phyloP scores from a whole-genome alignment of 306 rosid species.

The Glycyrrhiza uralensis region DNA sequence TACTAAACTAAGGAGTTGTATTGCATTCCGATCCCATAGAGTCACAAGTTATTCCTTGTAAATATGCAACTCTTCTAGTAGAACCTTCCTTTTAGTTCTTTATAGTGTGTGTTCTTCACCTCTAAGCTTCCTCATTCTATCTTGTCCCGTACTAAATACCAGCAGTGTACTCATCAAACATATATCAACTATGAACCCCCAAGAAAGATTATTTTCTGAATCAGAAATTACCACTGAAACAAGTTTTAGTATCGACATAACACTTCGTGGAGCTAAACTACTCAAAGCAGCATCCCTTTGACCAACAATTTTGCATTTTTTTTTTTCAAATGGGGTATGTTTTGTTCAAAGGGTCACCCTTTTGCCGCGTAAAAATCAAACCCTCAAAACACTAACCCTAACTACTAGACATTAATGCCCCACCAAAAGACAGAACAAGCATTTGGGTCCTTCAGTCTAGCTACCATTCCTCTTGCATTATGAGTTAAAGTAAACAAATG shows the following conservation, averaged over 20 bases:
- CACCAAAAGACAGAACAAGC: conserved; percentile 19
- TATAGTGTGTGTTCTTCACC: too few relatives aligned
- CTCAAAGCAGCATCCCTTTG: conserved; percentile 24
- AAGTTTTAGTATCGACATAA: too few relatives aligned
- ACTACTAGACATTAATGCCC: conserved; percentile 32
- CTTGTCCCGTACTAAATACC: background rate
- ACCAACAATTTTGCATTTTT: too few relatives aligned
- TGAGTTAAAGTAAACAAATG: background rate
- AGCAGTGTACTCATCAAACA: background rate
- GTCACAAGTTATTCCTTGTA: background rate
- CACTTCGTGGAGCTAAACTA: too few relatives aligned
- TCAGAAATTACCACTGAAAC: background rate
- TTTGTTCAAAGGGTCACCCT: conserved; percentile 19
- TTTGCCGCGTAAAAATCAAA: conserved; percentile 26
- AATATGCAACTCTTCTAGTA: too few relatives aligned
- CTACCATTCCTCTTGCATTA: conserved; percentile 24
- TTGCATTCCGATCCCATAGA: background rate
- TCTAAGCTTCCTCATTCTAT: too few relatives aligned
- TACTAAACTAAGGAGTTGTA: background rate
- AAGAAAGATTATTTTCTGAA: background rate
- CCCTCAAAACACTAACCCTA: conserved; percentile 16
- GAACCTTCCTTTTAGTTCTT: background rate
- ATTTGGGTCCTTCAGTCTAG: conserved; percentile 25
- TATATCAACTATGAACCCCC: background rate
- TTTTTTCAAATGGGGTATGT: conserved; percentile 31